These are phyloP conservation scores for Chalciporus sp. DNA, from an alignment of 1,284 basidiomycete species.

Conservation along the genomic window DNA sequence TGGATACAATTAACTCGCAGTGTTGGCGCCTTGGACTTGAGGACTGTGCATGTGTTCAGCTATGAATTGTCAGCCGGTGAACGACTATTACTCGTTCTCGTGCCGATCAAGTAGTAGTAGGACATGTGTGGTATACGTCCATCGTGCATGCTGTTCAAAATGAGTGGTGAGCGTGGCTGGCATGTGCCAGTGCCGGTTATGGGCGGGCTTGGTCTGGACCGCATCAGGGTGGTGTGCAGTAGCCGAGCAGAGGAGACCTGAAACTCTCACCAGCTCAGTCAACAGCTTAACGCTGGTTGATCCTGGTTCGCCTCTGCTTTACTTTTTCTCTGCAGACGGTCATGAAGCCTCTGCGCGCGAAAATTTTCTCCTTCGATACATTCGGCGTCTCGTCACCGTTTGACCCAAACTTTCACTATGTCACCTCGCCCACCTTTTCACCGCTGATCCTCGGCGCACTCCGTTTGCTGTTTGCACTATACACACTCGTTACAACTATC, in stretches of 20 bases:
- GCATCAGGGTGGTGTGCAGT: background rate
- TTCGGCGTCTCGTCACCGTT: constrained; percentile 44
- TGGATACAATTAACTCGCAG: too few species aligned
- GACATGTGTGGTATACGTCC: too few species aligned
- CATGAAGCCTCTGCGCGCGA: constrained; percentile 10
- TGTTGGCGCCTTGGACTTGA: too few species aligned
- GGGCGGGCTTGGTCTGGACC: too few species aligned
- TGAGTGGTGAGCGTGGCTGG: too few species aligned
- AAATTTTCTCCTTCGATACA: constrained; percentile 17
- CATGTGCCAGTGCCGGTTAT: too few species aligned
- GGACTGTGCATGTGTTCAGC: too few species aligned
- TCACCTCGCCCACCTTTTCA: constrained; percentile 61
- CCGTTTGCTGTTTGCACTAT: constrained; percentile 54
- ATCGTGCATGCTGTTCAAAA: too few species aligned
- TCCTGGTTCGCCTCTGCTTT: background rate
- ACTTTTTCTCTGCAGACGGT: background rate
- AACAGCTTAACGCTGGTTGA: background rate
- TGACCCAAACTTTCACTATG: constrained; percentile 52
- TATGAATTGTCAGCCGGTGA: too few species aligned
- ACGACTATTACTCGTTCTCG: too few species aligned
- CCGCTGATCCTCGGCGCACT: constrained; percentile 47
- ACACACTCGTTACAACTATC: constrained; percentile 51
- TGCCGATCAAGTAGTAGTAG: too few species aligned
- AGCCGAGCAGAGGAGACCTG: constrained; percentile 9
- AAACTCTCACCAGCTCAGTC: constrained; percentile 6